phyloP scores from a whole-genome alignment of 345 rosid species.

The Lepidium aucheri region DNA sequence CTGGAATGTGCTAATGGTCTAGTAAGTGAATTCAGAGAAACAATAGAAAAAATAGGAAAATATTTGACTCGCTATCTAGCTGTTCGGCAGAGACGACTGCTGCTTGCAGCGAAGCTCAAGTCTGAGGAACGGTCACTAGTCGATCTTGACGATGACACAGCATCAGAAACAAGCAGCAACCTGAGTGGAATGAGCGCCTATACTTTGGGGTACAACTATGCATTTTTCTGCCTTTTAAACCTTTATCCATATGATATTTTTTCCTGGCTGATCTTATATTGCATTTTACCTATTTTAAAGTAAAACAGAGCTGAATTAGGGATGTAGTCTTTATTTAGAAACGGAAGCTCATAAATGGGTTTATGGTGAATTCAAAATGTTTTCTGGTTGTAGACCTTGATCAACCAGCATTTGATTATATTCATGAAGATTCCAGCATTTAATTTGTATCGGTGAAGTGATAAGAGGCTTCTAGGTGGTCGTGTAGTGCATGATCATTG shows the following conservation, averaged over 20 bases:
- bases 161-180: slow-evolving; percentile 87
- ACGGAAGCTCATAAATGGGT: not conserved
- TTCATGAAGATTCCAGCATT: not conserved
- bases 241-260: not conserved
- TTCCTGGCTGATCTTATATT: slow-evolving; percentile 1
- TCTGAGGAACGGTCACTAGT: slow-evolving; percentile 56
- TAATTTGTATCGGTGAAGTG: not conserved
- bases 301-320: not conserved
- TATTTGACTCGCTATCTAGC: slow-evolving; percentile 92
- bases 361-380: not conserved
- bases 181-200: slow-evolving; percentile 97
- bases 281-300: not conserved
- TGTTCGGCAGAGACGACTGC: slow-evolving; percentile 87
- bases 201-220: slow-evolving; percentile 59
- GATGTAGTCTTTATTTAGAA: not conserved
- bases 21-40: slow-evolving; percentile 64
- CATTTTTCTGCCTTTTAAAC: not conserved
- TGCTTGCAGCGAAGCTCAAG: slow-evolving; percentile 85
- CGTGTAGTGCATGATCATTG: not conserved
- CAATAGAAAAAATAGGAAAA: slow-evolving; percentile 81
- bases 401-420: not conserved
- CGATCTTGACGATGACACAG: slow-evolving; percentile 79
- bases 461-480: not conserved
- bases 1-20: slow-evolving; percentile 63
- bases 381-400: not conserved